A percentile compares a stretch with the other conserved stretches of the same genome.
Evolutionary conservation across 2,329 filamentous ascomycete species (phyloP).

Genomic region (Colletotrichum acutatum): DNA sequence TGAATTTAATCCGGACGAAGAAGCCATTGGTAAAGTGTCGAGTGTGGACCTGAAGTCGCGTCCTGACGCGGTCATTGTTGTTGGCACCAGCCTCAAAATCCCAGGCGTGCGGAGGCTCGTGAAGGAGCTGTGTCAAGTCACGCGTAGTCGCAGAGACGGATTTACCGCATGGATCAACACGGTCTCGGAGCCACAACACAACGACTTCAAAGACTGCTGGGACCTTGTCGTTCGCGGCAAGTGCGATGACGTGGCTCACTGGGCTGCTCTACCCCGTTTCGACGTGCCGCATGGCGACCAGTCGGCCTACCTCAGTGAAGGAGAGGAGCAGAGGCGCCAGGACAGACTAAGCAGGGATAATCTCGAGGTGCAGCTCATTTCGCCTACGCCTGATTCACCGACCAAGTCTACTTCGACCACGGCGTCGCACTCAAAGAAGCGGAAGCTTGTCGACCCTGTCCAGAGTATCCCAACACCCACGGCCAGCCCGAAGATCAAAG

Average conservation of each 20-base stretch:
- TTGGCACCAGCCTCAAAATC: slow-evolving; percentile 95
- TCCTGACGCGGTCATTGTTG: slow-evolving; percentile 93
- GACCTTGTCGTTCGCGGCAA: slow-evolving; percentile 89
- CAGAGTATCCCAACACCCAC: slow-evolving; percentile 68
- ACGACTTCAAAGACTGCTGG: slow-evolving; percentile 92
- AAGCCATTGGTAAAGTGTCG: slow-evolving; percentile 93
- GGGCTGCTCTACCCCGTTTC: slow-evolving; percentile 73
- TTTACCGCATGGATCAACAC: slow-evolving; percentile 96
- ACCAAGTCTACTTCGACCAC: slow-evolving; percentile 41
- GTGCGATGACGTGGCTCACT: slow-evolving; percentile 85
- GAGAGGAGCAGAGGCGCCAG: slow-evolving; percentile 51
- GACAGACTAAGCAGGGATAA: slow-evolving; percentile 50
- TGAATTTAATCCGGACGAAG: slow-evolving; percentile 95
- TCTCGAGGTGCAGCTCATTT: slow-evolving; percentile 54
- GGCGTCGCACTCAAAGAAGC: slow-evolving; percentile 49
- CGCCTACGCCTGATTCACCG: slow-evolving; percentile 36
- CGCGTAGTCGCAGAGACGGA: slow-evolving; percentile 84
- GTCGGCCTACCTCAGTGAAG: slow-evolving; percentile 57
- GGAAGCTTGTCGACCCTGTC: slow-evolving; percentile 53
- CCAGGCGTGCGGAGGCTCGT: slow-evolving; percentile 91
- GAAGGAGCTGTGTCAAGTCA: slow-evolving; percentile 88
- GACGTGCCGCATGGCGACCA: slow-evolving; percentile 65
- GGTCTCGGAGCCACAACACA: slow-evolving; percentile 82
- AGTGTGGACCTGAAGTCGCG: slow-evolving; percentile 85
- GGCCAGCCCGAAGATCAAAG: slow-evolving; percentile 63